Percentiles rank a stretch among this genome's conserved stretches.
phyloP scores from a whole-genome alignment of 345 rosid species.

The Hibiscus mutabilis region DNA sequence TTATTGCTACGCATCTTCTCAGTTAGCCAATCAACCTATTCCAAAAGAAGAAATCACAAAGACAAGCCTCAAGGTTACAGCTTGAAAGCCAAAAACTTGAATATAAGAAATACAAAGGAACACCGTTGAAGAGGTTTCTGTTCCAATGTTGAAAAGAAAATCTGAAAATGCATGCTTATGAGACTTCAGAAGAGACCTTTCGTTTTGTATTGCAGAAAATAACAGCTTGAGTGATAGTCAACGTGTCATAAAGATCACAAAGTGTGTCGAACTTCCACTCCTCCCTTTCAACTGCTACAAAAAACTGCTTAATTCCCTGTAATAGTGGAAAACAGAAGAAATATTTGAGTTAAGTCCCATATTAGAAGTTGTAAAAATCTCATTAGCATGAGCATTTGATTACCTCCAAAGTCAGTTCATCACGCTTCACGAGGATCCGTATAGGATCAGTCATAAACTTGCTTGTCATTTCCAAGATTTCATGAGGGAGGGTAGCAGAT shows the following conservation, averaged over 20 bases:
- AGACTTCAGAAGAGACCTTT: slow-evolving; percentile 45
- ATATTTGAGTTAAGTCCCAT: not conserved
- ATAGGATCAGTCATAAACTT: slow-evolving; percentile 98
- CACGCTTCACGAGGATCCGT: slow-evolving; percentile 94
- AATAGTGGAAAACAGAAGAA: slow-evolving; percentile 5
- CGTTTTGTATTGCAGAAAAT: slow-evolving; percentile 96
- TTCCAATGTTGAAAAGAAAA: not conserved
- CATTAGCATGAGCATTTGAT: not conserved
- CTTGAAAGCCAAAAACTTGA: not conserved
- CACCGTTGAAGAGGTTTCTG: not conserved
- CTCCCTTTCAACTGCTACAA: slow-evolving; percentile 90
- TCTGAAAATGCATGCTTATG: not conserved
- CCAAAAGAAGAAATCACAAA: no score
- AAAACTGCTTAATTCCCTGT: slow-evolving; percentile 95
- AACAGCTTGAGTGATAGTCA: slow-evolving; percentile 91
- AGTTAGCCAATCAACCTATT: no score
- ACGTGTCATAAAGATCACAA: slow-evolving; percentile 92
- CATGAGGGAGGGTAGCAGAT: slow-evolving; percentile 96
- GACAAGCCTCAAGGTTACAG: not conserved
- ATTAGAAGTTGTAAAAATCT: not conserved
- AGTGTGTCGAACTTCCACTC: slow-evolving; percentile 99
- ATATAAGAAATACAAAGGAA: not conserved
- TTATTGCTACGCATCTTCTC: no score
- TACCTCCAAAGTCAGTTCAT: slow-evolving; percentile 96
- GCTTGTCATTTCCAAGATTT: slow-evolving; percentile 86